Evolutionary conservation across 2,329 filamentous ascomycete genomes (phyloP), one percentile per base, ranked within the genome.

Genomic region (Fusarium anthophilum): DNA sequence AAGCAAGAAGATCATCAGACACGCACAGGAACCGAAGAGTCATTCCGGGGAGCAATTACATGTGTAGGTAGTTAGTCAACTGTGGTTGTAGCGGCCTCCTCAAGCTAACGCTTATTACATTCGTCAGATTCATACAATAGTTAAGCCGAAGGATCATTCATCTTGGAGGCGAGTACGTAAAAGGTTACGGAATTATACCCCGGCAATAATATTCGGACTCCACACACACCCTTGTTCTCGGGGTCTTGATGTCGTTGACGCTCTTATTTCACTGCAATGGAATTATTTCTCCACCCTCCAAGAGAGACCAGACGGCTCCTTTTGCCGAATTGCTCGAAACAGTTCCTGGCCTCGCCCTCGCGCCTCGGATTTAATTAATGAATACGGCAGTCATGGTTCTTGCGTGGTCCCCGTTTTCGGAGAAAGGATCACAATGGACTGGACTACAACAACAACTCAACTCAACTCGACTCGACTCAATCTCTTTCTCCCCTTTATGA

Each of bases 121-220:
- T 44, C 24, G 45, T 35, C n/a, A 51, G 32, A 41, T 51, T 39
- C 43, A 35, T 28, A 41, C 26, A 66, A 39, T 39, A 35, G 32
- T 35, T 15, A 38, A 56, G 35, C 41, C 28, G 63, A 28, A 30
- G 51, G 51, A 20, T 55, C 26, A n/a, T 43, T 43, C 26, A n/a
- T 55, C 37, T 28, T 41, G 22, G 24, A 51, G 28, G 18, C 20
- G 32, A 63, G 67, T 70, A 60, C 60, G 61, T 70, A 70, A 70
- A 59, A 59, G 38, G 24, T 24, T 17, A 71, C 76, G 76, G 76
- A 71, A 61, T 69, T 77, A 73, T 59, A 60, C 73, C 44, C 64
- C 72, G 75, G 71, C 57, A 78, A 75, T 77, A 74, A 77, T 66
- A 51, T 57, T 35, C 28, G 20, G 57, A 70, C 66, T 73, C 74